Conservation (phyloP, 352 stramenopile species). For the Pythium dissimile region DNA sequence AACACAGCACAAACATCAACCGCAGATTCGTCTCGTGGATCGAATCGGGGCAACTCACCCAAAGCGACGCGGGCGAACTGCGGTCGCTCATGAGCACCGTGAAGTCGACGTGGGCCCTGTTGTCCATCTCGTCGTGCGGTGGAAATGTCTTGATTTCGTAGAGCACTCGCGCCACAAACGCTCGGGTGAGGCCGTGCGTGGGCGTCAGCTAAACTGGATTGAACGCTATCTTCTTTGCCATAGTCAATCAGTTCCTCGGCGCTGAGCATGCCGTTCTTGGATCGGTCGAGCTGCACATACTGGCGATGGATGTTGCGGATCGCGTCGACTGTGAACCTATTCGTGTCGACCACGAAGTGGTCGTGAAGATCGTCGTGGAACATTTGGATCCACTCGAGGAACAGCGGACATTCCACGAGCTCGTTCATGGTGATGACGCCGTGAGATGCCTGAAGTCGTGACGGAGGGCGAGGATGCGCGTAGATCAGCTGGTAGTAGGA, state of each 20-base stretch:
- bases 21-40: not conserved
- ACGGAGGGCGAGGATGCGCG: conserved; percentile 47
- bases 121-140: conserved; percentile 52
- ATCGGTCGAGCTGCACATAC: conserved; percentile 58
- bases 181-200: conserved; percentile 53
- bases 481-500: conserved; percentile 67
- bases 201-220: conserved; percentile 39
- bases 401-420: conserved; percentile 29
- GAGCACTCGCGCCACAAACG: conserved; percentile 56
- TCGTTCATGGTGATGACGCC: conserved; percentile 32
- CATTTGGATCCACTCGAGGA: conserved; percentile 45
- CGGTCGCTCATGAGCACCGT: conserved; percentile 47
- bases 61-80: conserved; percentile 31
- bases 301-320: conserved; percentile 50
- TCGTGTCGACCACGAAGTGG: conserved; percentile 26
- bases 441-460: conserved; percentile 31
- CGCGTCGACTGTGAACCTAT: conserved; percentile 29
- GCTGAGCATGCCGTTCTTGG: conserved; percentile 60
- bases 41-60: conserved; percentile 29
- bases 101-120: conserved; percentile 61
- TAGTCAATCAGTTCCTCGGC: conserved; percentile 42
- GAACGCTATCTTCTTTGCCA: conserved; percentile 69
- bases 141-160: conserved; percentile 42
- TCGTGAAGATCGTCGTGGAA: conserved; percentile 27
- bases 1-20: not conserved